phyloP scores from a whole-genome alignment of 2,329 filamentous ascomycete species.

The Pleoardoris graminearum region DNA sequence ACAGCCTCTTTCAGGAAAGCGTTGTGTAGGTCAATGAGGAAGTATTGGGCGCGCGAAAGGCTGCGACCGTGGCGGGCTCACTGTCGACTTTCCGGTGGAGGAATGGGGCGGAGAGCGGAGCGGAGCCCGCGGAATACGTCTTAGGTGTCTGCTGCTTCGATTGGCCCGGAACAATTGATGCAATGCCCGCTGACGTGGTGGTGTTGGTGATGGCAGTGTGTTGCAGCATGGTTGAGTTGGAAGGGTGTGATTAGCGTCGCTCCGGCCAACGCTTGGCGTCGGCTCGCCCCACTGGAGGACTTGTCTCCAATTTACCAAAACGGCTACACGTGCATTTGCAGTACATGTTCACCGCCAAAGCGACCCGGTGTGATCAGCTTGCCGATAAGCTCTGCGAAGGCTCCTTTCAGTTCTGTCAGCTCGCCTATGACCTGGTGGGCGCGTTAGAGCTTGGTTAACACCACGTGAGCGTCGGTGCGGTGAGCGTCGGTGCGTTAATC shows the following conservation, averaged over 20 bases:
- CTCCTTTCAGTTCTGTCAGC: background rate
- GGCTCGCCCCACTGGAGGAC: constrained; percentile 4
- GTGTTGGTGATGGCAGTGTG: background rate
- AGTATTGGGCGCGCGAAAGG: background rate
- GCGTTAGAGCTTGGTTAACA: background rate
- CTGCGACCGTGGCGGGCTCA: background rate
- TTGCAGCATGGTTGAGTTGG: background rate
- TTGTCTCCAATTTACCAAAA: background rate
- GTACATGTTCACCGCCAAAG: background rate
- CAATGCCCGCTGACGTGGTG: background rate
- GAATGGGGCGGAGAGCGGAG: background rate
- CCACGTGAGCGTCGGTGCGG: no score
- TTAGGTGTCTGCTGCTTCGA: background rate
- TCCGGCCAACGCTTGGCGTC: background rate
- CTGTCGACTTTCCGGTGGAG: background rate
- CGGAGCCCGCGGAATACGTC: background rate
- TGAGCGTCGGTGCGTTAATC: no score
- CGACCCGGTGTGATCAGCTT: background rate
- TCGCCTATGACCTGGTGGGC: background rate
- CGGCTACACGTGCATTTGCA: background rate
- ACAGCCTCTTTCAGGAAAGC: background rate
- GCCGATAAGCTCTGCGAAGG: background rate
- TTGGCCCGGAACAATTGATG: background rate
- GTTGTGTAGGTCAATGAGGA: background rate
- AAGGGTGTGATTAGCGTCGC: background rate